Conservation (phyloP, 345 rosid species). For the Melaleuca quinquenervia region DNA sequence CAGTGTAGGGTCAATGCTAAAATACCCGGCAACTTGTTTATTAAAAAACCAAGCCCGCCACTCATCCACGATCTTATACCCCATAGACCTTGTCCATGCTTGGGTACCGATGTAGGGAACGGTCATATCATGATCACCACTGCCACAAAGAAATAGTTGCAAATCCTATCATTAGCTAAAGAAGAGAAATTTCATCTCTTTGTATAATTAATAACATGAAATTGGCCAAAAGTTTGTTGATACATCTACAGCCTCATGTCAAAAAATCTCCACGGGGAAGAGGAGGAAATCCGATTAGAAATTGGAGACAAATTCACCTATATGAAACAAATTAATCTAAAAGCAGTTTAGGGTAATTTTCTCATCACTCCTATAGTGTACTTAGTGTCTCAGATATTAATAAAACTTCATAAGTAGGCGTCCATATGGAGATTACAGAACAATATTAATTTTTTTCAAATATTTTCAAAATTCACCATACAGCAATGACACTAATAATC, state of each 20-base stretch:
- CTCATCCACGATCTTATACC: constrained; percentile 11
- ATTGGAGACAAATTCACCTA: neutral
- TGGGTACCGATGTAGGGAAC: constrained; percentile 43
- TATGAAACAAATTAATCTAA: neutral
- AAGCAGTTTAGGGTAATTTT: neutral
- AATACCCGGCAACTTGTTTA: constrained; percentile 35
- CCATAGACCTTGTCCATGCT: constrained; percentile 49
- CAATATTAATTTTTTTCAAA: neutral
- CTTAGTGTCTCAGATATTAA: neutral
- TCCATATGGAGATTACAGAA: neutral
- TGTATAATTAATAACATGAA: neutral
- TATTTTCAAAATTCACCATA: neutral
- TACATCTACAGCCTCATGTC: neutral
- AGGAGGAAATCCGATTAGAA: neutral
- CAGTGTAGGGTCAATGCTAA: neutral
- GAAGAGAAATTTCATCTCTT: neutral
- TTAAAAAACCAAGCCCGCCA: constrained; percentile 27
- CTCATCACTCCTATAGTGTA: neutral
- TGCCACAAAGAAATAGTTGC: neutral
- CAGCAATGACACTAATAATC: neutral
- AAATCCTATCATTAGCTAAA: neutral
- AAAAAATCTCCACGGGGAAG: neutral
- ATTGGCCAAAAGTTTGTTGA: neutral
- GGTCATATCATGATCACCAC: constrained; percentile 53
- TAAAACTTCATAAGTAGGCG: neutral